A percentile compares a stretch with the other conserved stretches of the same genome.
Evolutionary conservation across 495 filamentous ascomycete species (phyloP).

Genomic region (Podospora bellae-mahoneyi): DNA sequence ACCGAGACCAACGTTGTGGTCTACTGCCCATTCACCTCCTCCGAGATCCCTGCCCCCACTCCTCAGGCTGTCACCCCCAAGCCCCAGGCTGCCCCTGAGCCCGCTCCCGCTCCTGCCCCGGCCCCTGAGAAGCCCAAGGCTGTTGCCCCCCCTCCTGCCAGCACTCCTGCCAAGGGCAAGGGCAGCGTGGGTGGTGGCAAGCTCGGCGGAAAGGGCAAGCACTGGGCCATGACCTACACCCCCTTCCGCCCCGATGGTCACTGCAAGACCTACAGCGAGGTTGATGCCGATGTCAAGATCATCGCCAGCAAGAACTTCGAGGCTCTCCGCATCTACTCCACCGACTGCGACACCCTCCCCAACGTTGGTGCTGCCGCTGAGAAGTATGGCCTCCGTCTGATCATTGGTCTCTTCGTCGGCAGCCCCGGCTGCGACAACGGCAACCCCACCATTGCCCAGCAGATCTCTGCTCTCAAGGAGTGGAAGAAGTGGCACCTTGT

Average conservation of each 20-base stretch:
- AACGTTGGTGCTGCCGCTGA: conserved; percentile 65
- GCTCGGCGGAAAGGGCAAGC: conserved; percentile 49
- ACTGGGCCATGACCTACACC: conserved; percentile 91
- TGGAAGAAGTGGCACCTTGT: conserved; percentile 77
- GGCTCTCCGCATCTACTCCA: conserved; percentile 83
- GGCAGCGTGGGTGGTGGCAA: conserved; percentile 14
- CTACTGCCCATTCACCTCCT: conserved; percentile 63
- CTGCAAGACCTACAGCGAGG: conserved; percentile 65
- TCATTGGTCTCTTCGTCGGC: conserved; percentile 82
- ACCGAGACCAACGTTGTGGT: conserved; percentile 65
- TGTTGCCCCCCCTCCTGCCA: conserved; percentile 22
- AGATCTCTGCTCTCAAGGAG: conserved; percentile 65
- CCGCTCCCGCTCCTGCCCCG: conserved; percentile 18
- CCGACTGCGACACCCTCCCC: conserved; percentile 79
- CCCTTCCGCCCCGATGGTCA: conserved; percentile 61
- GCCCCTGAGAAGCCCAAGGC: conserved; percentile 27
- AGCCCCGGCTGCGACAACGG: conserved; percentile 53
- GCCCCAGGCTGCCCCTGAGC: conserved; percentile 13
- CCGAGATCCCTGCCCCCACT: conserved; percentile 27
- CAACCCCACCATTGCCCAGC: conserved; percentile 52
- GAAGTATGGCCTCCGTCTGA: conserved; percentile 65
- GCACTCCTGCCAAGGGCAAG: conserved; percentile 26
- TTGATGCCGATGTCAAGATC: conserved; percentile 61
- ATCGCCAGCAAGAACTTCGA: conserved; percentile 75
- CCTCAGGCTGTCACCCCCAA: conserved; percentile 24